These are phyloP conservation scores for Crepidotus variabilis DNA, from an alignment of 768 basidiomycete species.

Conservation along the genomic window DNA sequence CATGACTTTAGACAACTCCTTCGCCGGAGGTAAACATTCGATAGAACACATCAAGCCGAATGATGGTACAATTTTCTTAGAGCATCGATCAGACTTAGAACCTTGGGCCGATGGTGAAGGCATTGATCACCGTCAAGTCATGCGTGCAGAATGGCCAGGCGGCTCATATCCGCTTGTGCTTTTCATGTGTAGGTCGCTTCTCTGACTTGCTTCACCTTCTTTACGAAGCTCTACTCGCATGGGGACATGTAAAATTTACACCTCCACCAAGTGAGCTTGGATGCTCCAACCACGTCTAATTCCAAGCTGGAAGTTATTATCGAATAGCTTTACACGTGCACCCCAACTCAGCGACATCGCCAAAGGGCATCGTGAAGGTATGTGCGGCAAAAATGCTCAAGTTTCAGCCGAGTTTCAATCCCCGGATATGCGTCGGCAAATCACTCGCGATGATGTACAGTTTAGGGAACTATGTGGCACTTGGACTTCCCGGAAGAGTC, in stretches of 20 bases:
- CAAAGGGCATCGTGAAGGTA: too few species aligned
- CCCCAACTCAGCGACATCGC: too few species aligned
- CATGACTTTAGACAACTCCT: background rate
- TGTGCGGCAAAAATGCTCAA: background rate
- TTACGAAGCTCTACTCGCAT: background rate
- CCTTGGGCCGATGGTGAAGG: background rate
- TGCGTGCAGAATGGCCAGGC: background rate
- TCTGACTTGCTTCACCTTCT: background rate
- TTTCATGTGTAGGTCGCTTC: background rate
- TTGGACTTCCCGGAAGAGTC: background rate
- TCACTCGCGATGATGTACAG: slow-evolving; percentile 9
- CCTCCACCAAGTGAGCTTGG: too few species aligned
- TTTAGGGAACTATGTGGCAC: background rate
- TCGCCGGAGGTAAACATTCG: background rate
- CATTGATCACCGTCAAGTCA: background rate
- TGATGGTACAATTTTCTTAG: background rate
- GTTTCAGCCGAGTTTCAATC: background rate
- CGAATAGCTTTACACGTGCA: too few species aligned
- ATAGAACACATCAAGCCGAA: background rate
- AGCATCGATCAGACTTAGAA: background rate
- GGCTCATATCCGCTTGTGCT: slow-evolving; percentile 5
- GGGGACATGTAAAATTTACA: background rate
- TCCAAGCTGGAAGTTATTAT: too few species aligned
- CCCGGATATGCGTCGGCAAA: slow-evolving; percentile 7
- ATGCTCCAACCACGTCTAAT: too few species aligned